Evolutionary conservation across 2,329 filamentous ascomycete species (phyloP), one percentile per base, ranked within the genome.

Genomic region (Alternaria dauci): DNA sequence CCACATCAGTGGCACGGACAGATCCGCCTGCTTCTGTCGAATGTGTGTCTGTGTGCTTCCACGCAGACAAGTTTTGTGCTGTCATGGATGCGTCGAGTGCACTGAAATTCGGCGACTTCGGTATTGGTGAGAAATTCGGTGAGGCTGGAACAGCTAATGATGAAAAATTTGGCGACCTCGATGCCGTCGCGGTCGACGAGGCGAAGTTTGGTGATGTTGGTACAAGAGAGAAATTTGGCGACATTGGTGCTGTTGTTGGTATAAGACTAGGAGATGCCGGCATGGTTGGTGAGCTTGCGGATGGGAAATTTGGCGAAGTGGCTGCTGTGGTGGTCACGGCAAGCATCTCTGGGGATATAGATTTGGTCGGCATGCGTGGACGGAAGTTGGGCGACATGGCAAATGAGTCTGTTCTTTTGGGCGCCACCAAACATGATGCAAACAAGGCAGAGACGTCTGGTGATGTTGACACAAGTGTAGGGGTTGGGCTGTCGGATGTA

Each of bases 381-480:
- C 55, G 54, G 30, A 65, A 64, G 46, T 63, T 65, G 1, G 68
- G 66, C 8, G 68, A 66, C 12, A 50, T 59, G n/a, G 61, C 59
- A 39, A 67, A 67, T 1, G 66, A 68, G 28, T 68, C 66, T 41
- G 59, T 48, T 32, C 64, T 55, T 42, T 67, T 69, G 7, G 59
- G 39, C 12, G 53, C 25, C 0, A 55, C 36, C 25, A 34, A 20
- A 4, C 50, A 42, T 3, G 65, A 59, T n/a, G 66, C 51, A n/a
- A 70, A 63, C 8, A 68, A 32, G 5, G 67, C 59, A 12, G 59
- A 34, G 32, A 71, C 69, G 36, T 70, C 66, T 6, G 70, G 67
- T 8, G 71, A 71, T 12, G 63, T 58, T 1, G 65, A 66, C n/a
- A 47, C 25, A 7, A 44, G 20, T 46, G n/a, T 11, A 3, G 32